Evolutionary conservation across 2,329 filamentous ascomycete genomes (phyloP).

Genomic region (Colletotrichum higginsianum): DNA sequence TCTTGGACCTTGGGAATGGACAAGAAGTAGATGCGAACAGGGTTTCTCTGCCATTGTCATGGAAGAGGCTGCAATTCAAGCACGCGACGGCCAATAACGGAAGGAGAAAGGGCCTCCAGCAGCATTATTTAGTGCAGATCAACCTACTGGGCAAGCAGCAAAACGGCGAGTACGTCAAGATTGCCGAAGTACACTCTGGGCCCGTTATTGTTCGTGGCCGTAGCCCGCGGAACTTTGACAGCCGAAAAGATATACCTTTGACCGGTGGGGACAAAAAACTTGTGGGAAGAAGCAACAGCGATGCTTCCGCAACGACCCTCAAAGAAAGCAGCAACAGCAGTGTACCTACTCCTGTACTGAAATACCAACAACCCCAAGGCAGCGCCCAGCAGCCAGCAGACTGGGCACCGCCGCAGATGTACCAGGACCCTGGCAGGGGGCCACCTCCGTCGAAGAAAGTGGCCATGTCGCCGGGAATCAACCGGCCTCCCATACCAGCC

Average conservation of each 20-base stretch:
- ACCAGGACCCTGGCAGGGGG: constrained; percentile 53
- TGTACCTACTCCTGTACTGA: constrained; percentile 17
- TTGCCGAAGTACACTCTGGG: constrained; percentile 90
- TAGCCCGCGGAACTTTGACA: constrained; percentile 95
- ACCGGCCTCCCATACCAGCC: constrained; percentile 67
- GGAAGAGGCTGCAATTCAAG: constrained; percentile 96
- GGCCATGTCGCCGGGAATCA: constrained; percentile 66
- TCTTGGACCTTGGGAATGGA: constrained; percentile 69
- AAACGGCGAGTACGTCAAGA: constrained; percentile 75
- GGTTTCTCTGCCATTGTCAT: constrained; percentile 86
- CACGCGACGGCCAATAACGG: constrained; percentile 98
- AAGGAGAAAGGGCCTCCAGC: constrained; percentile 91
- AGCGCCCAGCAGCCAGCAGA: constrained; percentile 58
- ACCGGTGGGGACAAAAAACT: constrained; percentile 65
- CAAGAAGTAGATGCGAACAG: constrained; percentile 84
- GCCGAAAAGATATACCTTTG: constrained; percentile 86
- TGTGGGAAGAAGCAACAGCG: constrained; percentile 61
- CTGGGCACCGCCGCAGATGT: constrained; percentile 61
- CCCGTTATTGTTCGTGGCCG: constrained; percentile 96
- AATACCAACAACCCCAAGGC: constrained; percentile 53
- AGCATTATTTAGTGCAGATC: constrained; percentile 93
- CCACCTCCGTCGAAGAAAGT: constrained; percentile 68
- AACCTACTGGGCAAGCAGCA: constrained; percentile 85
- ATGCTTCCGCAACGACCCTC: constrained; percentile 40
- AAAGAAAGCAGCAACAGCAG: constrained; percentile 44